Conservation (phyloP, 345 rosid species). For the Boechera retrofracta region DNA sequence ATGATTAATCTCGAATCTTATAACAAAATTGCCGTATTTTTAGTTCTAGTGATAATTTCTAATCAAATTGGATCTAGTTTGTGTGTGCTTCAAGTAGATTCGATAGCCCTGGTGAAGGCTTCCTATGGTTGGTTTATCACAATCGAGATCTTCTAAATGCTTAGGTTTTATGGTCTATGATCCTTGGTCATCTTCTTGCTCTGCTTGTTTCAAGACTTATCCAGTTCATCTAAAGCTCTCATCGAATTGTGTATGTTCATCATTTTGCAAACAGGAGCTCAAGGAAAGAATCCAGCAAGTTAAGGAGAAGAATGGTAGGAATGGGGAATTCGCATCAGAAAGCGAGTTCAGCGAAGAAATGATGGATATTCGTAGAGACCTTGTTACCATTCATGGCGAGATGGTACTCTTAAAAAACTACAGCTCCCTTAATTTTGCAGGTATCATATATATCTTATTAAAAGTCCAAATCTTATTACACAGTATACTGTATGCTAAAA, state of each 20-base stretch:
- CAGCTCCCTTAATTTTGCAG: slow-evolving; percentile 92
- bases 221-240: background rate
- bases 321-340: slow-evolving; percentile 63
- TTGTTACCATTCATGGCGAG: slow-evolving; percentile 90
- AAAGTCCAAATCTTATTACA: background rate
- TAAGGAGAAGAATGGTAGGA: slow-evolving; percentile 58
- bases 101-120: background rate
- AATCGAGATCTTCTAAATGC: background rate
- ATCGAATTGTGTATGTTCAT: slow-evolving; percentile 1
- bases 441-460: slow-evolving; percentile 35
- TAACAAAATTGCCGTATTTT: background rate
- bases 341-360: slow-evolving; percentile 84
- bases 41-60: slow-evolving; percentile 4
- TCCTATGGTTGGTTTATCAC: slow-evolving; percentile 10
- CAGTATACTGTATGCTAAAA: slow-evolving; percentile 3
- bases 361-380: slow-evolving; percentile 93
- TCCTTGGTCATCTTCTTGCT: slow-evolving; percentile 7
- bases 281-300: slow-evolving; percentile 75
- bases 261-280: slow-evolving; percentile 61
- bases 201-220: background rate
- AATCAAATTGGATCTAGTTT: slow-evolving; percentile 9
- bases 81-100: background rate
- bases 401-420: slow-evolving; percentile 95
- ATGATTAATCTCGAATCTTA: background rate
- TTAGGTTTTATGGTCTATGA: slow-evolving; percentile 11